phyloP scores from a whole-genome alignment of 441 rosid genomes.

The Populus trichocarpa region DNA sequence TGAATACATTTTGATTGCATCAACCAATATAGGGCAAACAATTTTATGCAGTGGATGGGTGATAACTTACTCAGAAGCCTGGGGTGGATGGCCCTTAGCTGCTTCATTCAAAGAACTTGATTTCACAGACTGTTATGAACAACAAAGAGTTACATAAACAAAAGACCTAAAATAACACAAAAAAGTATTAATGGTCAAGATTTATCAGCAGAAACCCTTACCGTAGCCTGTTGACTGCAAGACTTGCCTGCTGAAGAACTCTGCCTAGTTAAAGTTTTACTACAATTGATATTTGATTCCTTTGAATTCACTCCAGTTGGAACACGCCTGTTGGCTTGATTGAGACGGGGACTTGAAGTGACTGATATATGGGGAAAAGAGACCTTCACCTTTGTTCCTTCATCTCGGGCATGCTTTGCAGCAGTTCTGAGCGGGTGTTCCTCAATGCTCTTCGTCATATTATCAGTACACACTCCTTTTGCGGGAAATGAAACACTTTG shows the following conservation, averaged over 20 bases:
- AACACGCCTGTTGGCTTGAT: conserved; percentile 22
- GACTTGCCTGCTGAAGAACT: conserved; percentile 33
- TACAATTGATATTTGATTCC: conserved; percentile 25
- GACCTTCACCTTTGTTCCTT: conserved; percentile 24
- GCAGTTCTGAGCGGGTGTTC: conserved; percentile 35
- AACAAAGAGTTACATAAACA: conserved; percentile 1
- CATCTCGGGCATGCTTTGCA: conserved; percentile 36
- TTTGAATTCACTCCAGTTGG: conserved; percentile 21
- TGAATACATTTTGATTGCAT: not conserved
- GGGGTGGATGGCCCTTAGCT: conserved; percentile 30
- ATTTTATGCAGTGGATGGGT: not conserved
- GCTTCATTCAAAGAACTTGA: conserved; percentile 36
- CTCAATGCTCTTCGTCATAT: conserved; percentile 52
- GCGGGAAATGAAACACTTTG: conserved; percentile 73
- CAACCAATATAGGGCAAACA: not conserved
- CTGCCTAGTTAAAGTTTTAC: conserved; percentile 31
- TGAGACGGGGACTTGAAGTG: conserved; percentile 21
- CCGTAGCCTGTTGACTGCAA: conserved; percentile 34
- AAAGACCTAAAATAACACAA: not conserved
- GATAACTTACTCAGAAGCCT: conserved; percentile 52
- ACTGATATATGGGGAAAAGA: conserved; percentile 26
- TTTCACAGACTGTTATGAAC: conserved; percentile 45
- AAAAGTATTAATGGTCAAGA: not conserved
- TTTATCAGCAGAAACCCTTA: conserved; percentile 25
- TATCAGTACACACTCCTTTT: conserved; percentile 40